Conservation (phyloP, 108 stramenopile species). For the Aurantiochytrium sp. region DNA sequence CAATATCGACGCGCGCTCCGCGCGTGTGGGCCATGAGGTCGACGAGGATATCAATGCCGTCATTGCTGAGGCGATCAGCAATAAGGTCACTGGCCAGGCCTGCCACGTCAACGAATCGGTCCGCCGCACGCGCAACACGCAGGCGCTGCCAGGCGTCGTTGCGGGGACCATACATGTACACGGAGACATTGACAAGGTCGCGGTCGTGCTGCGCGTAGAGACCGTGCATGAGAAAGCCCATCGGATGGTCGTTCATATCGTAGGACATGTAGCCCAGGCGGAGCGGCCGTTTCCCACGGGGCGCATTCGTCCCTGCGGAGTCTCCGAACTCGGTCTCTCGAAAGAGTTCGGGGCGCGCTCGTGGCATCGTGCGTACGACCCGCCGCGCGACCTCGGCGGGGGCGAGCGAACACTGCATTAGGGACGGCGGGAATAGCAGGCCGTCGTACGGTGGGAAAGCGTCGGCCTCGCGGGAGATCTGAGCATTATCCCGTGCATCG, state of each 20-base stretch:
- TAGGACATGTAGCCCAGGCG: conserved; percentile 53
- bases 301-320: too few relatives aligned
- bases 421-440: neutral
- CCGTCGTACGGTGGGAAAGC: neutral
- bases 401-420: neutral
- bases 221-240: conserved; percentile 54
- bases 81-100: neutral
- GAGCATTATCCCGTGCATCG: neutral
- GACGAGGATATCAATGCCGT: conserved; percentile 42
- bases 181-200: neutral
- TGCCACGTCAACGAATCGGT: conserved; percentile 42
- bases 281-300: too few relatives aligned
- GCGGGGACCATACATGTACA: conserved; percentile 43
- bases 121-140: neutral
- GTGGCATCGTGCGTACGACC: too few relatives aligned
- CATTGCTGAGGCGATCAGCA: neutral
- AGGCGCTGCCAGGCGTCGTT: conserved; percentile 34
- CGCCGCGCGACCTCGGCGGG: too few relatives aligned
- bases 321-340: too few relatives aligned
- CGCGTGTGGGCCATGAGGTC: conserved; percentile 56
- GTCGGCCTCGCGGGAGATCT: conserved; percentile 20
- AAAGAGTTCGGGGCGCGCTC: too few relatives aligned
- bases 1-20: conserved; percentile 45
- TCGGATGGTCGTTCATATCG: conserved; percentile 54
- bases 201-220: conserved; percentile 41